Conservation (phyloP, 306 rosid genomes). For the Ormosia emarginata region DNA sequence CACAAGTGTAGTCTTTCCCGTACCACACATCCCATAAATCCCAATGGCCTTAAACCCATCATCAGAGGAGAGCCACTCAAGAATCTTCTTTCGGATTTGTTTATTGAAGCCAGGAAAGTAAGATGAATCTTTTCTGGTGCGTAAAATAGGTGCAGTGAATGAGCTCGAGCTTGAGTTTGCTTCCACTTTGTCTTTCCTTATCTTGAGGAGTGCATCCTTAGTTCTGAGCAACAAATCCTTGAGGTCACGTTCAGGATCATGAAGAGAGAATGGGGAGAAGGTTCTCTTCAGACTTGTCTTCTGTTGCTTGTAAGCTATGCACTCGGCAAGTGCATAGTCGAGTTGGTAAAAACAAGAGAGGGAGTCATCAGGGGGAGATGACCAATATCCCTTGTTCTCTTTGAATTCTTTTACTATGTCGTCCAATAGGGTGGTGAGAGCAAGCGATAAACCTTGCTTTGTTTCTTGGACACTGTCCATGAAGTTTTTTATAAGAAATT, state of each 20-base stretch:
- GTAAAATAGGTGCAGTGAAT: not conserved
- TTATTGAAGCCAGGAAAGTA: not conserved
- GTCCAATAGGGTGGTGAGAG: not conserved
- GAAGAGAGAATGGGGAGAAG: not conserved
- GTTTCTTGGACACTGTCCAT: not conserved
- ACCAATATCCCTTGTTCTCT: not conserved
- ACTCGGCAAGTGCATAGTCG: not conserved
- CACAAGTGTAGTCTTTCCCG: not conserved
- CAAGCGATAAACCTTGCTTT: no score
- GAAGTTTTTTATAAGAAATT: not conserved
- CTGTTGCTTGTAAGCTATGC: not conserved
- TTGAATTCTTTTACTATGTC: not conserved
- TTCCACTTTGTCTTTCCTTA: not conserved
- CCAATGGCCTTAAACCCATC: not conserved
- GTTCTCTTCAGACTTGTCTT: no score
- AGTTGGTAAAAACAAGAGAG: not conserved
- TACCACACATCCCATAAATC: slow-evolving; percentile 10
- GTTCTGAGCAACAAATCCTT: no score
- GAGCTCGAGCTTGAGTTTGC: not conserved
- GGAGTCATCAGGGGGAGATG: not conserved
- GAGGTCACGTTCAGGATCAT: no score
- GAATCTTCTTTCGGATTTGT: not conserved
- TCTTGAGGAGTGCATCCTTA: not conserved
- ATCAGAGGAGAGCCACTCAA: not conserved
- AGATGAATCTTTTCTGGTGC: not conserved